These are phyloP conservation scores for Colletotrichum chrysophilum DNA, from an alignment of 2,329 filamentous ascomycete species.

Conservation along the genomic window DNA sequence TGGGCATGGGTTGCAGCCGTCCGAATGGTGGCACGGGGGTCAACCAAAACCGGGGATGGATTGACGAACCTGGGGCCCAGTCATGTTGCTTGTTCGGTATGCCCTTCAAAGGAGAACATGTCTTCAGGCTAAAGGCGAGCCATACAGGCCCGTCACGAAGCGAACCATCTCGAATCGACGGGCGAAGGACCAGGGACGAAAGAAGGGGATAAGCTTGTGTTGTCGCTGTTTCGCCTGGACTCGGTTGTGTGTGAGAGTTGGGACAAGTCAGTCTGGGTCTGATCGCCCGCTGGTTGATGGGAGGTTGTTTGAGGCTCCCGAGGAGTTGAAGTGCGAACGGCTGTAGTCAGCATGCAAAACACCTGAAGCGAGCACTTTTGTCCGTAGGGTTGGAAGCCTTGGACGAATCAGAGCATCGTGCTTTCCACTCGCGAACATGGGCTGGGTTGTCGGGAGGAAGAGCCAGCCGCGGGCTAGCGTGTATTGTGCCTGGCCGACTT, in stretches of 20 bases:
- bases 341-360: not conserved
- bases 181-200: not conserved
- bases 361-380: not conserved
- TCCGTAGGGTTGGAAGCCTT: not conserved
- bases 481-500: not conserved
- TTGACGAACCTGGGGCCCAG: not conserved
- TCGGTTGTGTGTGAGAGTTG: slow-evolving; percentile 20
- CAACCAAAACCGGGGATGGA: not conserved
- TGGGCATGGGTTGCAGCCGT: not conserved
- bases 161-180: slow-evolving; percentile 9
- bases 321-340: not conserved
- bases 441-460: not conserved
- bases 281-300: not conserved
- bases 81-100: not conserved
- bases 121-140: slow-evolving; percentile 3
- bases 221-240: slow-evolving; percentile 19
- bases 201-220: slow-evolving; percentile 10
- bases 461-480: not conserved
- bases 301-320: not conserved
- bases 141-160: slow-evolving; percentile 3
- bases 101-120: not conserved
- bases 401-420: not conserved
- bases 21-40: not conserved
- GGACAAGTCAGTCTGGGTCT: slow-evolving; percentile 20
- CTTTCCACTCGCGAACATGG: not conserved